These are phyloP conservation scores for Zygosaccharomyces lentus DNA, from an alignment of 805 yeast genomes.

Conservation along the genomic window DNA sequence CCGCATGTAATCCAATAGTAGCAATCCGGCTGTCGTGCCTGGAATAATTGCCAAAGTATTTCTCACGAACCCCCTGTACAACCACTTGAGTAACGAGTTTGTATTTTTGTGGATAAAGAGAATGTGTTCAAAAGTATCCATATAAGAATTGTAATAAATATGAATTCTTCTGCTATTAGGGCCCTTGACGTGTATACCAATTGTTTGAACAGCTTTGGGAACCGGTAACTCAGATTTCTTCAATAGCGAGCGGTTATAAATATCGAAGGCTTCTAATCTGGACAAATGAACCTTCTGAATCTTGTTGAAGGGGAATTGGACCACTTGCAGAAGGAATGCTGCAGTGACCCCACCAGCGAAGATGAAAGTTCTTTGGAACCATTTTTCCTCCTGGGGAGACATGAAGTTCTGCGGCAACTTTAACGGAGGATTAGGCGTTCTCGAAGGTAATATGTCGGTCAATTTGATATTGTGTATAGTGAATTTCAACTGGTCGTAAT, in stretches of 20 bases:
- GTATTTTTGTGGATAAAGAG: conserved; percentile 51
- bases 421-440: conserved; percentile 19
- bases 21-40: conserved; percentile 79
- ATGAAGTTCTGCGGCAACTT: conserved; percentile 21
- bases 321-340: conserved; percentile 66
- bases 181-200: conserved; percentile 15
- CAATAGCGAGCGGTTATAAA: conserved; percentile 35
- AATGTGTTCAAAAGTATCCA: conserved; percentile 66
- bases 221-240: conserved; percentile 31
- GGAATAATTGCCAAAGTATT: conserved; percentile 77
- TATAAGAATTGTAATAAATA: conserved; percentile 68
- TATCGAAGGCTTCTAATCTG: conserved; percentile 75
- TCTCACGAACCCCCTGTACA: conserved; percentile 72
- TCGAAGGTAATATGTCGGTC: conserved; percentile 23
- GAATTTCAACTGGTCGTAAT: conserved; percentile 41
- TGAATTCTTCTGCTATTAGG: conserved; percentile 25
- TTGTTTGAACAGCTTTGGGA: conserved; percentile 5
- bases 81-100: conserved; percentile 48
- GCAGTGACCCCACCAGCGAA: conserved; percentile 86
- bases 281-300: conserved; percentile 76
- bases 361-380: conserved; percentile 36
- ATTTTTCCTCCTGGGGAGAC: conserved; percentile 25
- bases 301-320: conserved; percentile 79
- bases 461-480: conserved; percentile 20
- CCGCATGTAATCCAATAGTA: conserved; percentile 81